Conservation (phyloP, 1,139 yeast species). For the Hyphopichia burtonii region DNA sequence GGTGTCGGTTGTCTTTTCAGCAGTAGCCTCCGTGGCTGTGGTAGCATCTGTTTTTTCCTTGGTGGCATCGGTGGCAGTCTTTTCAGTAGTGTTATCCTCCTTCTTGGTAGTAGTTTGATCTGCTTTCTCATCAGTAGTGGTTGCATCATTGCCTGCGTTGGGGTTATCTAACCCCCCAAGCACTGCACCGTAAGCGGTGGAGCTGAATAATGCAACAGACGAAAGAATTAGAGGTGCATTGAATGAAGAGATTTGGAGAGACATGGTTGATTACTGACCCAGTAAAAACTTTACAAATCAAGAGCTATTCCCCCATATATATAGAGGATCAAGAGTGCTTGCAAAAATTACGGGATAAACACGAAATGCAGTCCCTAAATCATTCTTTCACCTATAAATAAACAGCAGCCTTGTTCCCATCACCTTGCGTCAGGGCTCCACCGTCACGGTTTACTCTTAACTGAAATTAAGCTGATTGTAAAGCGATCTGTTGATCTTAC, state of each 20-base stretch:
- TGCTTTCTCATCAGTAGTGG: constrained; percentile 1
- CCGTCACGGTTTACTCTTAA: neutral
- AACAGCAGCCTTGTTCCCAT: neutral
- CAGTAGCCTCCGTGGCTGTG: constrained; percentile 9
- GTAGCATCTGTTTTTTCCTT: constrained; percentile 5
- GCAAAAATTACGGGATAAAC: neutral
- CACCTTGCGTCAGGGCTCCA: neutral
- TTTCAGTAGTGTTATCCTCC: constrained; percentile 1
- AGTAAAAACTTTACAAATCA: too few relatives aligned
- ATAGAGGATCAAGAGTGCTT: neutral
- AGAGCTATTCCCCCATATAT: too few relatives aligned
- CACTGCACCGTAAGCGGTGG: constrained; percentile 9
- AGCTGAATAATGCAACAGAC: constrained; percentile 1
- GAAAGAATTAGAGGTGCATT: neutral
- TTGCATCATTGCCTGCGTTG: constrained; percentile 1
- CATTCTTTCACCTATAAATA: neutral
- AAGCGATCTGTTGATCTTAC: too few relatives aligned
- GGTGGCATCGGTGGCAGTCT: constrained; percentile 1
- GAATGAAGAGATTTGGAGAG: neutral
- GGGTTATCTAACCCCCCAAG: constrained; percentile 16
- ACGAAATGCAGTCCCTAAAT: neutral
- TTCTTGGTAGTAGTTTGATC: neutral
- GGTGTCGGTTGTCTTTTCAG: constrained; percentile 7
- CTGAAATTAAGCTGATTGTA: neutral
- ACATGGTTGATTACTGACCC: too few relatives aligned